phyloP scores from a whole-genome alignment of 2,329 filamentous ascomycete species.

The Xylaria sp. region DNA sequence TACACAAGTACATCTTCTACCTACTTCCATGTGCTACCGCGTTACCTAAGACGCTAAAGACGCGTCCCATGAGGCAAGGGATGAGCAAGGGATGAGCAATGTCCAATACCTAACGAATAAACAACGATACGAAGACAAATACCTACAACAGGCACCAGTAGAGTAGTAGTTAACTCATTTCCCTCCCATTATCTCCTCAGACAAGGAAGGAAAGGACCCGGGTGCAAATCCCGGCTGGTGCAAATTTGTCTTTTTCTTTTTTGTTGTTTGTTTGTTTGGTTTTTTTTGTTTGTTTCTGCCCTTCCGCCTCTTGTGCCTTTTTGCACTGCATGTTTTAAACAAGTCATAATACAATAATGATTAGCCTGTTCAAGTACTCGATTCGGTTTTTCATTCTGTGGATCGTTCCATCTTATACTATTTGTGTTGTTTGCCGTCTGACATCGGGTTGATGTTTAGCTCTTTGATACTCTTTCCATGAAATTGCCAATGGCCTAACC shows the following conservation, averaged over 20 bases:
- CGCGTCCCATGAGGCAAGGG: background rate
- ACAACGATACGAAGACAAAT: background rate
- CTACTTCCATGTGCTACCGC: background rate
- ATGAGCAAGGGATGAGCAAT: background rate
- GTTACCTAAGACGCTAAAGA: background rate
- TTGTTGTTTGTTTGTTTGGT: background rate
- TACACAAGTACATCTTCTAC: background rate
- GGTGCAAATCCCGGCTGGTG: slow-evolving; percentile 49
- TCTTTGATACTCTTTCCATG: background rate
- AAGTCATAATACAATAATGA: background rate
- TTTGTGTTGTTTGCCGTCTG: background rate
- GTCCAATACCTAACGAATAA: background rate
- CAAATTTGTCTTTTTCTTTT: slow-evolving; percentile 34
- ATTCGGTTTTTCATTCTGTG: background rate
- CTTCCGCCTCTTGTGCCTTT: background rate
- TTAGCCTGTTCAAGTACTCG: too few relatives aligned
- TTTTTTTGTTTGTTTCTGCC: too few relatives aligned
- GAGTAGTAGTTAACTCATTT: slow-evolving; percentile 49
- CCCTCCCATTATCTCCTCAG: slow-evolving; percentile 37
- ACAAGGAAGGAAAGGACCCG: slow-evolving; percentile 44
- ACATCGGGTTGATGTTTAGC: too few relatives aligned
- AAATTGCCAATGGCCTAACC: background rate
- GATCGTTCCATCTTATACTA: too few relatives aligned
- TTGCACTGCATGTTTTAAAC: background rate
- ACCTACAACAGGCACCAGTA: slow-evolving; percentile 28